Conservation (phyloP, 78 protist species). For the Creolimax fragrantissima region DNA sequence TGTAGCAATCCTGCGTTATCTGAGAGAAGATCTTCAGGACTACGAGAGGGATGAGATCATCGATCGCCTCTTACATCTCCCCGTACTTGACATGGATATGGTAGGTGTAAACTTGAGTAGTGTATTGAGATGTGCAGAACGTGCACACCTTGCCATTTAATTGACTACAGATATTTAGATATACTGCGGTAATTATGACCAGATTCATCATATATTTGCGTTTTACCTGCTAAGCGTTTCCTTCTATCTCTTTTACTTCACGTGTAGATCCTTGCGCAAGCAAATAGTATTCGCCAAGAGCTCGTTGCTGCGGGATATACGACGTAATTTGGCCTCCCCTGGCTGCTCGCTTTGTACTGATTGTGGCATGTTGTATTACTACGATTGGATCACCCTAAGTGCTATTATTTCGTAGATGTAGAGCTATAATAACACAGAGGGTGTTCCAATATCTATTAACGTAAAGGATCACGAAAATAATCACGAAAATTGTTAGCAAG, state of each 20-base stretch:
- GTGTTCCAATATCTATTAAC: too few relatives aligned
- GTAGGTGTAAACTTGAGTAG: background rate
- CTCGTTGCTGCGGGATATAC: background rate
- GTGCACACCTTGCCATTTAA: background rate
- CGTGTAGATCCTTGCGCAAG: background rate
- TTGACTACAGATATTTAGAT: background rate
- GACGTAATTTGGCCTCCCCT: too few relatives aligned
- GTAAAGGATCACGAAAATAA: too few relatives aligned
- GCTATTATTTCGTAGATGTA: too few relatives aligned
- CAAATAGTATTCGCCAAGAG: background rate
- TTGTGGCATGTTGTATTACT: too few relatives aligned
- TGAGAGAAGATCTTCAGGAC: background rate
- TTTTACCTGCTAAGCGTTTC: background rate
- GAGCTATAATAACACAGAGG: too few relatives aligned
- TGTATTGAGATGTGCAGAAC: background rate
- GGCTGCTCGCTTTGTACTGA: too few relatives aligned
- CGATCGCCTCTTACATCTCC: background rate
- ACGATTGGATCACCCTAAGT: too few relatives aligned
- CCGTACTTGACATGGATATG: slow-evolving; percentile 1
- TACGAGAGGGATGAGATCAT: background rate
- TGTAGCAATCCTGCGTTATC: background rate
- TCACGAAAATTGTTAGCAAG: too few relatives aligned
- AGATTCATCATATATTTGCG: background rate
- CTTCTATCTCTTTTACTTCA: background rate
- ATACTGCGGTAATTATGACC: background rate